Conservation (phyloP, 139 green algal genomes). For the Pedinophyceae sp. region DNA sequence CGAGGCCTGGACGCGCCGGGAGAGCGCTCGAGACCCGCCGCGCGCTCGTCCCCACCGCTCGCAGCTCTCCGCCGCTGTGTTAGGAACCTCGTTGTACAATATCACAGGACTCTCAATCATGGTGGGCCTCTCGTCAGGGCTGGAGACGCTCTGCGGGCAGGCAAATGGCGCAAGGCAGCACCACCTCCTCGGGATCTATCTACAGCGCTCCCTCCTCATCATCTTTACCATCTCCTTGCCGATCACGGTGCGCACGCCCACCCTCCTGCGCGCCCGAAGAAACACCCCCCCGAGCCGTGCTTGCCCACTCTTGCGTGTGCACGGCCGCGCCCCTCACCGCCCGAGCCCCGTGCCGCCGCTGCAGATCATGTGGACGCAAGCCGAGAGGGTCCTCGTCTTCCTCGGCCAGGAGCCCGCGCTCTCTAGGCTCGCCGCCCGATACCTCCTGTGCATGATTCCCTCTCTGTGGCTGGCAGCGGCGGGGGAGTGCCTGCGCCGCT, state of each 20-base stretch:
- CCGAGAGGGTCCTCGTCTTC: neutral
- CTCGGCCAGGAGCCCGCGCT: neutral
- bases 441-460: neutral
- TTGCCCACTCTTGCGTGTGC: too few relatives aligned
- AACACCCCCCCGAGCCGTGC: too few relatives aligned
- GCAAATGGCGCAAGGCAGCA: conserved; percentile 4
- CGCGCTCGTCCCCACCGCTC: neutral
- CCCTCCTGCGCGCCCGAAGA: too few relatives aligned
- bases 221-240: neutral
- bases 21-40: too few relatives aligned
- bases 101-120: neutral
- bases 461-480: neutral
- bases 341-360: too few relatives aligned
- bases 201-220: conserved; percentile 7
- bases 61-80: neutral
- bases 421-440: neutral
- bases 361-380: neutral
- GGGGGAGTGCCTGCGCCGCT: neutral
- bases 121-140: conserved; percentile 2
- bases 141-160: conserved; percentile 8
- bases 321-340: too few relatives aligned
- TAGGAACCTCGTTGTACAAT: neutral
- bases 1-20: too few relatives aligned
- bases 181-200: neutral
- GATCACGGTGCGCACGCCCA: neutral